phyloP scores from a whole-genome alignment of 2,329 filamentous ascomycete species.

The Didymella keratinophila region DNA sequence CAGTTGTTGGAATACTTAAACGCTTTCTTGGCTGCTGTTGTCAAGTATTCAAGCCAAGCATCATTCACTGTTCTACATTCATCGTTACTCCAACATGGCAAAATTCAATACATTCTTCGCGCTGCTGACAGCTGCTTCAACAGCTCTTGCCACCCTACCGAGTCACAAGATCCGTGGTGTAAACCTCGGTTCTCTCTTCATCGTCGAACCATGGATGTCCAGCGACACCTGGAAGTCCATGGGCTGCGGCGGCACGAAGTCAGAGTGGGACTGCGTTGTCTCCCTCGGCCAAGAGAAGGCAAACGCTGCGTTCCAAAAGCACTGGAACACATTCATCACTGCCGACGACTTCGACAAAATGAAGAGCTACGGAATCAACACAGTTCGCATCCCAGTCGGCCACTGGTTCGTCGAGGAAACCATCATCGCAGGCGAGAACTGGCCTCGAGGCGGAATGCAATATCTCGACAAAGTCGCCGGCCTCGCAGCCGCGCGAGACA shows the following conservation, averaged over 20 bases:
- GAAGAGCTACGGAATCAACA: conserved; percentile 60
- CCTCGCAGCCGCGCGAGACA: conserved; percentile 58
- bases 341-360: conserved; percentile 60
- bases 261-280: conserved; percentile 64
- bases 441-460: conserved; percentile 58
- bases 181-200: conserved; percentile 61
- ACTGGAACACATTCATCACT: conserved; percentile 62
- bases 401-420: conserved; percentile 64
- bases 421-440: conserved; percentile 60
- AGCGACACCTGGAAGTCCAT: conserved; percentile 57
- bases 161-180: conserved; percentile 61
- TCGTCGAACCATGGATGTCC: conserved; percentile 65
- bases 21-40: not conserved
- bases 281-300: conserved; percentile 57
- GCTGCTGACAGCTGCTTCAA: not conserved
- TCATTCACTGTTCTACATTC: not conserved
- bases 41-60: not conserved
- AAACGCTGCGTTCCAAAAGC: conserved; percentile 57
- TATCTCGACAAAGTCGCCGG: conserved; percentile 59
- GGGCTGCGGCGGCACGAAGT: conserved; percentile 55
- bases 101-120: not conserved
- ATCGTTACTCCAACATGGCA: not conserved
- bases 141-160: conserved; percentile 9
- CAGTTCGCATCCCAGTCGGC: conserved; percentile 63
- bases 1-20: not conserved